Conservation (phyloP, 352 stramenopile species). For the Globisporangium middletonii region DNA sequence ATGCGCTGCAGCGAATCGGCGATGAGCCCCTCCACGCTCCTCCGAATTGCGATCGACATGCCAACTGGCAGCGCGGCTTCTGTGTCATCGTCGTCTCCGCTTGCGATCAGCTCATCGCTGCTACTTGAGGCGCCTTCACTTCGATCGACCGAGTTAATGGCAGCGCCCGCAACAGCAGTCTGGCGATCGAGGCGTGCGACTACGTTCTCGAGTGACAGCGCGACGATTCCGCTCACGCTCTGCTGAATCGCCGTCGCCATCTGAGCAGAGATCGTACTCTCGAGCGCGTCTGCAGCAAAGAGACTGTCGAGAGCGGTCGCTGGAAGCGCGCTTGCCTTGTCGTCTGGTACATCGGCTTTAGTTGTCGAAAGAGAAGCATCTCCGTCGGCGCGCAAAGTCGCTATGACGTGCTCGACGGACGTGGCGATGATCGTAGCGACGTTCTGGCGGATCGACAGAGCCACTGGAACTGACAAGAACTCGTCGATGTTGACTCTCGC, state of each 20-base stretch:
- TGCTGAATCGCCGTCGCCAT: slow-evolving; percentile 35
- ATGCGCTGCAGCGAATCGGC: slow-evolving; percentile 6
- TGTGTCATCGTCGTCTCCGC: background rate
- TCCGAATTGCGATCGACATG: slow-evolving; percentile 10
- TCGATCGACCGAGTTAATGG: background rate
- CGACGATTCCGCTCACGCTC: slow-evolving; percentile 28
- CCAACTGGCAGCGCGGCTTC: slow-evolving; percentile 4
- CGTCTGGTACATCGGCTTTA: background rate
- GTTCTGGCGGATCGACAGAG: slow-evolving; percentile 27
- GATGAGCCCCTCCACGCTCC: slow-evolving; percentile 10
- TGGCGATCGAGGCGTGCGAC: slow-evolving; percentile 10
- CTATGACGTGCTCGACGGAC: slow-evolving; percentile 24
- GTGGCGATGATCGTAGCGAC: slow-evolving; percentile 34
- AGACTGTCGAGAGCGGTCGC: background rate
- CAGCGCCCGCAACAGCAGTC: background rate
- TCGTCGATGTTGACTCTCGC: background rate
- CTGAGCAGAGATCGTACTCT: slow-evolving; percentile 20
- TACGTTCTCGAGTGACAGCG: slow-evolving; percentile 25
- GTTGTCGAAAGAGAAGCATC: background rate
- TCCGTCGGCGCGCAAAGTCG: slow-evolving; percentile 16
- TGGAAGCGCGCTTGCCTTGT: background rate
- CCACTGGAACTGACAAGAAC: slow-evolving; percentile 18
- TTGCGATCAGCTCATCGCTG: background rate
- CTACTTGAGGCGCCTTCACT: background rate
- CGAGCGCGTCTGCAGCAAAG: background rate